Evolutionary conservation across 1,284 basidiomycete genomes (phyloP).

Genomic region (Tylopilus sp.): DNA sequence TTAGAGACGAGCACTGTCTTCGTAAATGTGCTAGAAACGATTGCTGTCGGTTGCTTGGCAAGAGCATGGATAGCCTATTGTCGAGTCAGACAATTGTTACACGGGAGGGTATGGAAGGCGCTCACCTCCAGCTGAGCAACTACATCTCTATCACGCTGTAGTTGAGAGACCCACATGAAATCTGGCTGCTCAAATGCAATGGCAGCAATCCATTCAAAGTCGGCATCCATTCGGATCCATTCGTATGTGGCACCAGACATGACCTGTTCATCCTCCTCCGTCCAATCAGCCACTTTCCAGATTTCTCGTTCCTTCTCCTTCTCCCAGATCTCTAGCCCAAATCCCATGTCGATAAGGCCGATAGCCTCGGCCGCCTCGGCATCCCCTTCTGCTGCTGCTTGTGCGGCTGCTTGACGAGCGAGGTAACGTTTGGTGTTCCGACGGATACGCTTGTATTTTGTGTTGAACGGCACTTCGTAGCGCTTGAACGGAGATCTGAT

Average conservation of each 20-base stretch:
- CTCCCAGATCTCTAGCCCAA: constrained; percentile 96
- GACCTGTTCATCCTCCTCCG: constrained; percentile 89
- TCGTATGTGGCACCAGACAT: constrained; percentile 97
- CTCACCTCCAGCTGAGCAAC: constrained; percentile 93
- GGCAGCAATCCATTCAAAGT: constrained; percentile 96
- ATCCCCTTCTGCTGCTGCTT: constrained; percentile 88
- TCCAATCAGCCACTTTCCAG: constrained; percentile 98
- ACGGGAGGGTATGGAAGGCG: constrained; percentile 8
- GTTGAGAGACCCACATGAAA: constrained; percentile 98
- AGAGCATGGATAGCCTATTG: constrained; percentile 82
- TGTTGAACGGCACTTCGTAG: constrained; percentile 98
- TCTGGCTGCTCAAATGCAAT: constrained; percentile 95
- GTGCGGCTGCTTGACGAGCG: constrained; percentile 90
- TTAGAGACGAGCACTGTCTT: constrained; percentile 94
- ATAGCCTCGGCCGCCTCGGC: constrained; percentile 90
- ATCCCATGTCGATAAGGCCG: constrained; percentile 92
- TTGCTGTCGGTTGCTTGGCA: constrained; percentile 77
- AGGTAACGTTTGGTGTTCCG: constrained; percentile 94
- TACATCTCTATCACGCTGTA: constrained; percentile 97
- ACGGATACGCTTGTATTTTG: constrained; percentile 98
- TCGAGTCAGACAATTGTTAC: constrained; percentile 5
- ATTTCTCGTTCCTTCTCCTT: constrained; percentile 88
- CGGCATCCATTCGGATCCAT: constrained; percentile 99
- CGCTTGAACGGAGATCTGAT: constrained; percentile 85
- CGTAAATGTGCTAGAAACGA: constrained; percentile 90